Evolutionary conservation across 1,284 basidiomycete genomes (phyloP).

Genomic region (Fistulina hepatica): DNA sequence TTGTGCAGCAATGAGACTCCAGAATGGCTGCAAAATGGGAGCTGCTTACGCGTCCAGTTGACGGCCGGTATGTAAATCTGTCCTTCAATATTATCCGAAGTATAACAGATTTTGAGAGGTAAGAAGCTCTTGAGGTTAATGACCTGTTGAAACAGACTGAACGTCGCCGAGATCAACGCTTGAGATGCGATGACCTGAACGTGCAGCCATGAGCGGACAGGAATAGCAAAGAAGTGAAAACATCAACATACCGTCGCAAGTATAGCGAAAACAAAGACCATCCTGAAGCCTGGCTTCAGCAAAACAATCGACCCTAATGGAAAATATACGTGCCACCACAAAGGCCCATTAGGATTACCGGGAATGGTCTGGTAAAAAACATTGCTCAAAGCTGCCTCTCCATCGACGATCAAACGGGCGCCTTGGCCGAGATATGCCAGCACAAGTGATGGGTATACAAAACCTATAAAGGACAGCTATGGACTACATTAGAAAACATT

Average conservation of each 20-base stretch:
- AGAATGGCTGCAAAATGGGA: background rate
- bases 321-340: conserved; percentile 38
- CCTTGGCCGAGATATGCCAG: conserved; percentile 64
- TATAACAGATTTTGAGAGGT: conserved; percentile 46
- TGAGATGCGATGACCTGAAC: conserved; percentile 46
- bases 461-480: conserved; percentile 38
- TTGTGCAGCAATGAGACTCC: background rate
- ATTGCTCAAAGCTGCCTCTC: conserved; percentile 37
- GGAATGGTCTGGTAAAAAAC: conserved; percentile 59
- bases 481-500: conserved; percentile 4
- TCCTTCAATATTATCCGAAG: conserved; percentile 47
- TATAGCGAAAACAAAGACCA: conserved; percentile 51
- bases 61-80: conserved; percentile 54
- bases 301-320: background rate
- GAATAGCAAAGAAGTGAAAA: conserved; percentile 1
- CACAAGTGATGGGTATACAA: conserved; percentile 52
- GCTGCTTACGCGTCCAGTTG: conserved; percentile 32
- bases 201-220: background rate
- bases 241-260: conserved; percentile 42
- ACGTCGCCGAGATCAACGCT: conserved; percentile 60
- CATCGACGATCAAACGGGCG: conserved; percentile 42
- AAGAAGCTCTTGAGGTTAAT: conserved; percentile 50
- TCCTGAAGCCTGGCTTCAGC: too few species aligned
- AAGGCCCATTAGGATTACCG: conserved; percentile 35
- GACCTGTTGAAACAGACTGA: conserved; percentile 54